phyloP scores from a whole-genome alignment of 2,329 filamentous ascomycete species.

The Atkinsonella hypoxylon region DNA sequence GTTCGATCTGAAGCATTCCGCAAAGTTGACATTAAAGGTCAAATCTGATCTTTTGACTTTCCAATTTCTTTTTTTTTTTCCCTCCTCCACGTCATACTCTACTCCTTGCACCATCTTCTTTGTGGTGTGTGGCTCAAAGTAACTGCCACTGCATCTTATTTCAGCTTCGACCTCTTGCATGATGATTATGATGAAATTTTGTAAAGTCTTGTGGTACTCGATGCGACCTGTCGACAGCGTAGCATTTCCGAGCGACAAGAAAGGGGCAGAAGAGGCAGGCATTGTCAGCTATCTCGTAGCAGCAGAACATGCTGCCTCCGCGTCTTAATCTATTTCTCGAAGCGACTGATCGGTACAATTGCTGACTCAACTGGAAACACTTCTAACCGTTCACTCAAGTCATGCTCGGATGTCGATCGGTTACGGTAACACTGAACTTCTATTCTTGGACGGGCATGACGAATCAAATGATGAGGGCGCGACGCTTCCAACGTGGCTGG shows the following conservation, averaged over 20 bases:
- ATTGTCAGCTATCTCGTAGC: not conserved
- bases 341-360: not conserved
- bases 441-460: not conserved
- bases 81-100: not conserved
- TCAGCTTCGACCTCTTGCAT: conserved; percentile 2
- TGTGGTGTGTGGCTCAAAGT: not conserved
- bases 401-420: not conserved
- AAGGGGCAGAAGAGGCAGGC: not conserved
- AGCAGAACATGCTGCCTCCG: not conserved
- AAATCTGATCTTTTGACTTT: conserved; percentile 51
- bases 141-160: not conserved
- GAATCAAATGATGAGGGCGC: not conserved
- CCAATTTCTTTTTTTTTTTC: not conserved
- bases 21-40: conserved; percentile 92
- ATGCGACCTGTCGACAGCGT: not conserved
- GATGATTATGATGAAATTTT: not conserved
- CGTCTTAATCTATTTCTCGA: not conserved
- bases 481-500: not conserved
- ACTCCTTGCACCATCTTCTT: not conserved
- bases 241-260: not conserved
- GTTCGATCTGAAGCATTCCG: conserved; percentile 65
- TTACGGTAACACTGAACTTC: not conserved
- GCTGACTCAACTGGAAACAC: not conserved
- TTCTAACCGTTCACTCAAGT: not conserved
- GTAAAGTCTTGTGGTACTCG: not conserved